These are phyloP conservation scores for Penstemon newberryi DNA, from an alignment of 257 asterid genomes.

Conservation along the genomic window DNA sequence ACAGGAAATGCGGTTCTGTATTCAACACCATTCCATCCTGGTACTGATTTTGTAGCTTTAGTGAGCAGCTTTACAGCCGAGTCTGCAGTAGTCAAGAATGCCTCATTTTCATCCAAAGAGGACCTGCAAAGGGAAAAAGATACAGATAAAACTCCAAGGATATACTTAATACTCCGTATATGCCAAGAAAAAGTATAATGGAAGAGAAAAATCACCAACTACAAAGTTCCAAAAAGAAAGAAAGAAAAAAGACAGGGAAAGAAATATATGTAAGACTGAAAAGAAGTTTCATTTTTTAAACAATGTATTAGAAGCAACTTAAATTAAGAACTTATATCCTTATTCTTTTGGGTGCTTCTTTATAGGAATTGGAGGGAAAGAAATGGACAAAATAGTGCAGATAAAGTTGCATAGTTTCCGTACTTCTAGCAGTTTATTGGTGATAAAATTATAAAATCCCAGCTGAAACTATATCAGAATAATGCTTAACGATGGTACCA, in stretches of 20 bases:
- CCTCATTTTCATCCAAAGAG: conserved; percentile 81
- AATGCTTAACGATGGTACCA: background rate
- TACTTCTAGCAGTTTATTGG: too few species aligned
- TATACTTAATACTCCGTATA: background rate
- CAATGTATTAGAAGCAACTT: background rate
- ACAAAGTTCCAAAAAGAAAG: background rate
- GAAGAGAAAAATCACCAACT: conserved; percentile 15
- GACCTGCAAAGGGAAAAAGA: conserved; percentile 61
- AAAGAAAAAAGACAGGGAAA: background rate
- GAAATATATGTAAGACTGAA: background rate
- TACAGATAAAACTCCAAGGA: conserved; percentile 25
- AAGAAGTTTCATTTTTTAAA: conserved; percentile 4
- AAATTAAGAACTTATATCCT: background rate
- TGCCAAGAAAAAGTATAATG: conserved; percentile 11
- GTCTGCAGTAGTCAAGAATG: conserved; percentile 90
- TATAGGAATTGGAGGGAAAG: conserved; percentile 2
- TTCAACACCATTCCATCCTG: conserved; percentile 86
- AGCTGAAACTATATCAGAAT: too few species aligned
- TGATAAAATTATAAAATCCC: too few species aligned
- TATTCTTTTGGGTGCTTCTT: conserved; percentile 13
- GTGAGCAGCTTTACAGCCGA: conserved; percentile 76
- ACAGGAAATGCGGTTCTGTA: conserved; percentile 76
- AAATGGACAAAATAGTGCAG: background rate
- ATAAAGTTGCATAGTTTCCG: too few species aligned
- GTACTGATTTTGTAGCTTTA: conserved; percentile 67